phyloP scores from a whole-genome alignment of 2,329 filamentous ascomycete genomes.

The Colletotrichum australisinense region DNA sequence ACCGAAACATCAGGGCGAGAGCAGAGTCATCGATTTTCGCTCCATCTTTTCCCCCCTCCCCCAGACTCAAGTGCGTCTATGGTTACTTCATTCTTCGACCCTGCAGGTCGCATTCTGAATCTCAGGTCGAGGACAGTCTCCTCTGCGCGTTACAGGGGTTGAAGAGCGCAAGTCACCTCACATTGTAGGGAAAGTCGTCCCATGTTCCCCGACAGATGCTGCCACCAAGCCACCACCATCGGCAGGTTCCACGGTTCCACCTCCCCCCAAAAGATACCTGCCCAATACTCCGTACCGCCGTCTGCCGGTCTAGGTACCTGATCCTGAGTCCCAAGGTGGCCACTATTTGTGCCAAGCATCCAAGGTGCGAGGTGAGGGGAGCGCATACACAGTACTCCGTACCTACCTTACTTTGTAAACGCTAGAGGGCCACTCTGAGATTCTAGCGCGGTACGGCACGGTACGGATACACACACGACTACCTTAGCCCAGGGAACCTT shows the following conservation, averaged over 20 bases:
- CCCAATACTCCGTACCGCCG: not conserved
- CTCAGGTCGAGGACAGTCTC: not conserved
- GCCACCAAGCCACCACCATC: conserved; percentile 23
- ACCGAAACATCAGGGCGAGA: not conserved
- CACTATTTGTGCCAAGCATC: not conserved
- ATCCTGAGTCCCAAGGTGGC: not conserved
- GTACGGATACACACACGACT: not conserved
- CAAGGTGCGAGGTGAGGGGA: not conserved
- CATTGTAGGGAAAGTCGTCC: conserved; percentile 24
- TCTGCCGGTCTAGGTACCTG: not conserved
- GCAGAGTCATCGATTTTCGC: not conserved
- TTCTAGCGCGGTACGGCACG: not conserved
- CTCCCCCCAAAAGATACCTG: not conserved
- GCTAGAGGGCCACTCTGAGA: not conserved
- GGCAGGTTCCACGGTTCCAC: conserved; percentile 14
- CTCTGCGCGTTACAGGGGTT: not conserved
- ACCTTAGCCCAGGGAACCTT: not conserved
- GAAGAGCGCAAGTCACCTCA: not conserved
- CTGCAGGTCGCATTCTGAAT: not conserved
- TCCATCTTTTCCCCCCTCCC: not conserved
- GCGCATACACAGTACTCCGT: not conserved
- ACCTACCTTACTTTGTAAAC: no score
- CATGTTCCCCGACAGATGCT: conserved; percentile 24
- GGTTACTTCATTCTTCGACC: not conserved
- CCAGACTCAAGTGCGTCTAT: not conserved